Evolutionary conservation across 139 green algal species (phyloP), one percentile per base, ranked within the genome.

Genomic region (Closterium sp.): DNA sequence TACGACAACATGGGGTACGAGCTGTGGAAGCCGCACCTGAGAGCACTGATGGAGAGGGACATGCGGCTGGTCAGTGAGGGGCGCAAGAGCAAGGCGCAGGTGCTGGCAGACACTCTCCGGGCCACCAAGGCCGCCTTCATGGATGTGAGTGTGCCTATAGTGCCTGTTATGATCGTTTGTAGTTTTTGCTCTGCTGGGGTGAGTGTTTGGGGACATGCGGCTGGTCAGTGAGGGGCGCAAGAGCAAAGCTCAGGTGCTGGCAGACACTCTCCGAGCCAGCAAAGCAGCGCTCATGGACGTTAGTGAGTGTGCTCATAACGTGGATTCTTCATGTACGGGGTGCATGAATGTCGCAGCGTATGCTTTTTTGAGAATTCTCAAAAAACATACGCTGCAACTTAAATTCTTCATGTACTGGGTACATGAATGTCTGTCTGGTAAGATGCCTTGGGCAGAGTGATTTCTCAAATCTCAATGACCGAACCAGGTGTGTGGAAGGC

Each of bases 41-140:
- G 97, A 7, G 97, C 95, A 24, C 92, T 95, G 17, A 99, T 99
- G 89, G 97, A 99, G 95, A 85, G 89, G n/a, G 96, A 96, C 95
- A 99, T 99, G 93, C 92, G 73, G 7, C 93, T 94, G 0, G 97
- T 99, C 50, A 96, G 97, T 3, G 91, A 89, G 27, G 97, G 97
- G 2, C 31, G 30, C 4, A 94, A 96, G 31, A 95, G 70, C 34
- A 98, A 97, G 92, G 91, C 95, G 50, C 31, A 95, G 7, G 62
- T 94, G 27, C 85, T 91, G 50, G 22, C 45, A 27, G 86, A 84
- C 28, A 70, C 27, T 24, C 34, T 93, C 88, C 17, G 28, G 4
- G 21, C 22, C 1, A 93, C 88, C 27, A 93, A 93, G 21, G 88
- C 90, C 1, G 42, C 31, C 1, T 93, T 93, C 90, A 28, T 89